These are phyloP conservation scores for Gremmenia infestans DNA, from an alignment of 2,329 filamentous ascomycete species.

Conservation along the genomic window DNA sequence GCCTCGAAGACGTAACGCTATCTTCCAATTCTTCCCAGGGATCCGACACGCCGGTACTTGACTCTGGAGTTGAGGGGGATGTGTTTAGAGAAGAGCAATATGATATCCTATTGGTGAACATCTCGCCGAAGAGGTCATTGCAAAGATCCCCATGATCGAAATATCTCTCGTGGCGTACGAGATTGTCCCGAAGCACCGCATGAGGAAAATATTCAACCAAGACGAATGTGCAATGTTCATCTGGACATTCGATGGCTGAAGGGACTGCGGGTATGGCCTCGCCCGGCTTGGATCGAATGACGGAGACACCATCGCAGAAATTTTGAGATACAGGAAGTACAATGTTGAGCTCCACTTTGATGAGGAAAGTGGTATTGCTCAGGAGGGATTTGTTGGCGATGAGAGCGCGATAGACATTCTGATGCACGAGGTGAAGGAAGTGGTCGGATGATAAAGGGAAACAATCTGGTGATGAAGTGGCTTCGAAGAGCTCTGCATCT, in stretches of 20 bases:
- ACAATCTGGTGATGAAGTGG: not conserved
- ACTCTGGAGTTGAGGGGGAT: not conserved
- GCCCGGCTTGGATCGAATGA: conserved; percentile 6
- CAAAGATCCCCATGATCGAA: conserved; percentile 18
- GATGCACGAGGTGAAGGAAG: conserved; percentile 22
- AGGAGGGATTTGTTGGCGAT: conserved; percentile 18
- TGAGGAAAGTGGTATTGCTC: conserved; percentile 1
- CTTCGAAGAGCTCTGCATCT: not conserved
- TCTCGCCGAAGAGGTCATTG: conserved; percentile 19
- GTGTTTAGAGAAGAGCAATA: not conserved
- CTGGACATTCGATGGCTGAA: conserved; percentile 16
- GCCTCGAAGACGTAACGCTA: conserved; percentile 8
- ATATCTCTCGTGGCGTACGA: conserved; percentile 13
- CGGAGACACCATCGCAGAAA: conserved; percentile 13
- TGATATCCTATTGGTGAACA: conserved; percentile 4
- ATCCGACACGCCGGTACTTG: not conserved
- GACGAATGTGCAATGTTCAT: conserved; percentile 15
- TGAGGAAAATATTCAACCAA: conserved; percentile 24
- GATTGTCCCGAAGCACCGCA: conserved; percentile 18
- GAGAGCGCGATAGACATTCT: conserved; percentile 20
- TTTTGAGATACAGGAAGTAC: not conserved
- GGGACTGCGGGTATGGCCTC: conserved; percentile 11
- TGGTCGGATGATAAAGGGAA: conserved; percentile 21
- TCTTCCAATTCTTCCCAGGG: conserved; percentile 6
- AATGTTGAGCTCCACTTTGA: not conserved